Percentiles rank a stretch among this genome's conserved stretches.
Conservation (phyloP, 176 grass and related monocot species). For the Zoysia pacifica region DNA sequence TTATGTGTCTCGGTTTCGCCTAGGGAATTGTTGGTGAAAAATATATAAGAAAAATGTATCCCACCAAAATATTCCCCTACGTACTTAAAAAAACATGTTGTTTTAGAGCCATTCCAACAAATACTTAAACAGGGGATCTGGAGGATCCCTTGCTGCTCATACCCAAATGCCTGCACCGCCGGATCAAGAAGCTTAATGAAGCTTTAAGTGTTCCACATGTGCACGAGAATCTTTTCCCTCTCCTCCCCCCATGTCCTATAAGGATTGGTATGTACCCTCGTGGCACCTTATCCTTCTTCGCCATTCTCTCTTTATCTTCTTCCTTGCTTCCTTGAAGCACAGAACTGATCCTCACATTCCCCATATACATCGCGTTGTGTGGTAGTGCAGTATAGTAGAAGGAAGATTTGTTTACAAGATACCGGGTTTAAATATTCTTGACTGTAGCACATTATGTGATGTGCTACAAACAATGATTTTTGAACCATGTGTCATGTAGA, state of each 20-base stretch:
- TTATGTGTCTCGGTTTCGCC: too few relatives aligned
- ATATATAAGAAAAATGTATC: too few relatives aligned
- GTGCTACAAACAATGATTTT: too few relatives aligned
- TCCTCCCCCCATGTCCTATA: constrained; percentile 49
- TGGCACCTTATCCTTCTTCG: constrained; percentile 44
- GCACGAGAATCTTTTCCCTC: constrained; percentile 62
- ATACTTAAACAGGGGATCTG: constrained; percentile 48
- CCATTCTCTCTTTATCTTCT: constrained; percentile 29
- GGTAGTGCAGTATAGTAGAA: not conserved
- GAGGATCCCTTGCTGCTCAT: constrained; percentile 63
- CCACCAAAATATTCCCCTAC: too few relatives aligned
- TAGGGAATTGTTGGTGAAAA: too few relatives aligned
- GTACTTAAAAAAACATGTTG: too few relatives aligned
- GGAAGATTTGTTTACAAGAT: too few relatives aligned
- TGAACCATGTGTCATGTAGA: too few relatives aligned
- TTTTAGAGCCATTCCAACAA: too few relatives aligned
- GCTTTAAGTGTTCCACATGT: constrained; percentile 51
- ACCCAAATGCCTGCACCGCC: constrained; percentile 62
- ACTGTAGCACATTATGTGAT: too few relatives aligned
- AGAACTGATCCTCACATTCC: not conserved
- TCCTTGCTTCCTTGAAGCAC: not conserved
- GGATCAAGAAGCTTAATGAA: constrained; percentile 60
- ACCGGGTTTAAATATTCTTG: too few relatives aligned
- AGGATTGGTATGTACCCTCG: constrained; percentile 67
- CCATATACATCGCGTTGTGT: constrained; percentile 22